These are phyloP conservation scores for Strobilomyces confusus DNA, from an alignment of 768 basidiomycete species.

Conservation along the genomic window DNA sequence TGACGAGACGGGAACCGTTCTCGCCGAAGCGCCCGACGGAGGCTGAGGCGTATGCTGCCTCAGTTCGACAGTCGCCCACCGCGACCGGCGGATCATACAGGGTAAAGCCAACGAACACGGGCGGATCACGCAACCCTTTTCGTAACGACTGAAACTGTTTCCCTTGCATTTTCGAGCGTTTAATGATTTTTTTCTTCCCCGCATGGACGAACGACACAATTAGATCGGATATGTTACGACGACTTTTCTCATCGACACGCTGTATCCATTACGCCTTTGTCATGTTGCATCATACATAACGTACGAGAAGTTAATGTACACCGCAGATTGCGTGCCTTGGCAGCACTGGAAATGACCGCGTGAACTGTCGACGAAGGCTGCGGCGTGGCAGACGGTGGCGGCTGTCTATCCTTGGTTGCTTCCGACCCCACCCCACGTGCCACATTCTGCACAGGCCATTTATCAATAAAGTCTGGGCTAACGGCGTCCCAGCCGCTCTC, in stretches of 20 bases:
- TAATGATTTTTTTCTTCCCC: conserved; percentile 12
- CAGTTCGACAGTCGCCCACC: conserved; percentile 37
- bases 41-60: conserved; percentile 57
- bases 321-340: conserved; percentile 11
- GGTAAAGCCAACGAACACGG: conserved; percentile 42
- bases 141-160: conserved; percentile 31
- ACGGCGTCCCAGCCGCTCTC: conserved; percentile 8
- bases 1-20: conserved; percentile 24
- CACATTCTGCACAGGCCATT: conserved; percentile 17
- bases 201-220: conserved; percentile 23
- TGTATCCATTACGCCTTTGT: conserved; percentile 14
- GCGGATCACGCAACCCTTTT: conserved; percentile 53
- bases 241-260: neutral
- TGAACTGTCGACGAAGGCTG: conserved; percentile 7
- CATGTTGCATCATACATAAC: conserved; percentile 15
- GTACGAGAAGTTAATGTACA: conserved; percentile 24
- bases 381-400: conserved; percentile 12
- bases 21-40: conserved; percentile 41
- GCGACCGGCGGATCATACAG: conserved; percentile 36
- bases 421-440: conserved; percentile 24
- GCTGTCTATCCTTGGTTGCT: conserved; percentile 10
- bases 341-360: conserved; percentile 26
- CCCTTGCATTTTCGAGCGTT: conserved; percentile 4
- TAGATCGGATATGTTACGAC: conserved; percentile 17
- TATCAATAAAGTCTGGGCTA: conserved; percentile 25